phyloP scores from a whole-genome alignment of 192 early-diverging fungal genomes.

The Radiomyces spectabilis region DNA sequence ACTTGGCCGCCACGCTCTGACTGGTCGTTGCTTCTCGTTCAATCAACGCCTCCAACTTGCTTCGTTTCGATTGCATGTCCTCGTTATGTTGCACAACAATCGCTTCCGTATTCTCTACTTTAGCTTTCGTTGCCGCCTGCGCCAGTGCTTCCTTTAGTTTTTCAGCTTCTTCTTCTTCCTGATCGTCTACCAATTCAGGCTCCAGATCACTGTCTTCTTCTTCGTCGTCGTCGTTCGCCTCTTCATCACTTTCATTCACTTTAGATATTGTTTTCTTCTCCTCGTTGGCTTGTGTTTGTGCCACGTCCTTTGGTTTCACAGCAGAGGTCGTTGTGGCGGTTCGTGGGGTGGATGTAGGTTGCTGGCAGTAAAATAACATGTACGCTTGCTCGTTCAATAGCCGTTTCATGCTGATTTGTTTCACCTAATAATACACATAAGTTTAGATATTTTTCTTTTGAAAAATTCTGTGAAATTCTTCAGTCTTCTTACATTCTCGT shows the following conservation, averaged over 20 bases:
- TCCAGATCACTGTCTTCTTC: constrained; percentile 1
- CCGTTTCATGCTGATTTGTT: constrained; percentile 59
- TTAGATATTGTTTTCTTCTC: too few species aligned
- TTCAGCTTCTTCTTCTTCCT: constrained; percentile 32
- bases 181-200: constrained; percentile 1
- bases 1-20: constrained; percentile 33
- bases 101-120: constrained; percentile 34
- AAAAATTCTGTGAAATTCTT: too few species aligned
- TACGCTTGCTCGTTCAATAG: constrained; percentile 71
- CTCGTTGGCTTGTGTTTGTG: too few species aligned
- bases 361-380: constrained; percentile 86
- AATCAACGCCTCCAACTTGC: constrained; percentile 35
- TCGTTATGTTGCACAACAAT: constrained; percentile 41
- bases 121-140: constrained; percentile 30
- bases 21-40: constrained; percentile 42
- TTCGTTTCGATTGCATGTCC: constrained; percentile 29
- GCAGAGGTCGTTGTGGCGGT: too few species aligned
- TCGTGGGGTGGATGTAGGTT: constrained; percentile 13
- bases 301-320: too few species aligned
- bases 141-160: constrained; percentile 26
- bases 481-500: constrained; percentile 32
- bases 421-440: constrained; percentile 35
- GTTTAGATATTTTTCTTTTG: background rate
- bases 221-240: background rate
- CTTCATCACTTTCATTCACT: background rate